Evolutionary conservation across 106 monocot genomes (phyloP).

Genomic region (Dendrobium officinale): DNA sequence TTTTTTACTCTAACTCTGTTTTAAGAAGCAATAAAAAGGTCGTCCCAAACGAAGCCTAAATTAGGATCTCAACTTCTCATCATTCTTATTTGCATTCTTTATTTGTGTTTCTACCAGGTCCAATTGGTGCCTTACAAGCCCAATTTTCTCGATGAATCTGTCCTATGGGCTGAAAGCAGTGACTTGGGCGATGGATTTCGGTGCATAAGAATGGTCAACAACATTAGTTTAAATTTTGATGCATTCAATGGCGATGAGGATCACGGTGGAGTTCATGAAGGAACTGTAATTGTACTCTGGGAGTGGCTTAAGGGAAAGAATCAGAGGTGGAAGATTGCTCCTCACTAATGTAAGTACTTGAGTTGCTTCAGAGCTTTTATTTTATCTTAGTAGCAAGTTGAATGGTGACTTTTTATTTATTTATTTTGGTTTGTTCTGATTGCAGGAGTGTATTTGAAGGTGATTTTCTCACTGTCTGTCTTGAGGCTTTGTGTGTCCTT

Average conservation of each 20-base stretch:
- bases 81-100: background rate
- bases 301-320: conserved; percentile 50
- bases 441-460: no score
- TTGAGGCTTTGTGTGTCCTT: no score
- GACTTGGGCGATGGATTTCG: conserved; percentile 42
- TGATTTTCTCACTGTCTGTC: no score
- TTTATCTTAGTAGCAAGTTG: no score
- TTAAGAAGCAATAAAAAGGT: no score
- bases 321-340: conserved; percentile 55
- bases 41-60: no score
- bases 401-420: no score
- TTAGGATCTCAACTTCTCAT: no score
- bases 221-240: conserved; percentile 45
- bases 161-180: conserved; percentile 48
- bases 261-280: conserved; percentile 51
- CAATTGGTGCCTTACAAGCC: conserved; percentile 33
- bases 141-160: conserved; percentile 36
- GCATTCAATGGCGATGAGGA: conserved; percentile 47
- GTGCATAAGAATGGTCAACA: conserved; percentile 57
- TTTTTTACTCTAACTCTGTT: no score
- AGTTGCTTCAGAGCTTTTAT: no score
- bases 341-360: conserved; percentile 17
- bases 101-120: conserved; percentile 15
- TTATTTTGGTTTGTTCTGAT: no score
- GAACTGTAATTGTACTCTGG: conserved; percentile 41